These are phyloP conservation scores for Punica granatum DNA, from an alignment of 345 rosid genomes.

Conservation along the genomic window DNA sequence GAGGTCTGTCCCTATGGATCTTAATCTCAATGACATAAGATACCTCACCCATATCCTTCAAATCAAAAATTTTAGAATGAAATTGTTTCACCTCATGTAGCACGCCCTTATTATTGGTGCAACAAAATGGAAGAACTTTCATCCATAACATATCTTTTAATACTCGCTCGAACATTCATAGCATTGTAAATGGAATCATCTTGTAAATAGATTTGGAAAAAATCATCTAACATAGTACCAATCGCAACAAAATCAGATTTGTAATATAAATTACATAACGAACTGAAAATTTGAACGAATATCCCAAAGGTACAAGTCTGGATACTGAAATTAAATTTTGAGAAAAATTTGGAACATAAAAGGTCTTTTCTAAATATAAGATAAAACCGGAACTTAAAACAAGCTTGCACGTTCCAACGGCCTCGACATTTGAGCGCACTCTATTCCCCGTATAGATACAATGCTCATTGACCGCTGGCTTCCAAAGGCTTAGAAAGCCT, in stretches of 20 bases:
- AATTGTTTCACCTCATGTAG: background rate
- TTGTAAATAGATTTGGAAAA: background rate
- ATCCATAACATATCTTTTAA: background rate
- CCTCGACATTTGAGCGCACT: background rate
- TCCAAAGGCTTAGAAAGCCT: slow-evolving; percentile 5
- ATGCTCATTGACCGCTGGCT: background rate
- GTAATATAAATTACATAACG: background rate
- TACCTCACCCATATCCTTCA: background rate
- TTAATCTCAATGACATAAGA: slow-evolving; percentile 8
- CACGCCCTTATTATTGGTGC: background rate
- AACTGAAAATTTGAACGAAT: background rate
- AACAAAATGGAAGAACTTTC: background rate
- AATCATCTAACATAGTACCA: background rate
- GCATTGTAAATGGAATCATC: too few relatives aligned
- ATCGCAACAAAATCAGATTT: background rate
- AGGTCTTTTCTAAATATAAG: too few relatives aligned
- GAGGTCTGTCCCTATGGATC: background rate
- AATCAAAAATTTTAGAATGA: background rate
- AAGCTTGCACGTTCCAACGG: background rate
- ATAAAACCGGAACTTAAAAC: too few relatives aligned
- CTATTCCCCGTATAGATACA: background rate
- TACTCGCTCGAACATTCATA: background rate
- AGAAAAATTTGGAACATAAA: background rate
- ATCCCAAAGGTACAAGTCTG: background rate
- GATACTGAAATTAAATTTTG: background rate